phyloP scores from a whole-genome alignment of 1,284 basidiomycete species.

The Tilletia caries region DNA sequence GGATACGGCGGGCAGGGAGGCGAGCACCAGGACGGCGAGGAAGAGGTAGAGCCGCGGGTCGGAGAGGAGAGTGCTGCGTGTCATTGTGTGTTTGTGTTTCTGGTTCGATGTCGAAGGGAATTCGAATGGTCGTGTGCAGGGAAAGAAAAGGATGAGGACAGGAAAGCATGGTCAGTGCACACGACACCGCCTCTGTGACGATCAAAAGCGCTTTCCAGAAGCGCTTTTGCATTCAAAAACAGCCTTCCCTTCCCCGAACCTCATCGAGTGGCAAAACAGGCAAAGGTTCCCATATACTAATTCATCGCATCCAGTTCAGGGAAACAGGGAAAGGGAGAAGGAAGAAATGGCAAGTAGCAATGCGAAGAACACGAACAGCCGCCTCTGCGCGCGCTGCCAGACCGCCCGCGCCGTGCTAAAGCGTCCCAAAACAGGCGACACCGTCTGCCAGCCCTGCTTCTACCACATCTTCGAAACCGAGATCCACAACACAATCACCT shows the following conservation, averaged over 20 bases:
- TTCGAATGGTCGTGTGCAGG: background rate
- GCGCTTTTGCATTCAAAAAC: too few relatives aligned
- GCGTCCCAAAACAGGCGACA: conserved; percentile 93
- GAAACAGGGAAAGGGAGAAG: too few relatives aligned
- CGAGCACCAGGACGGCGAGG: conserved; percentile 1
- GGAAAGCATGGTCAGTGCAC: background rate
- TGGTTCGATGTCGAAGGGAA: background rate
- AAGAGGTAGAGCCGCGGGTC: background rate
- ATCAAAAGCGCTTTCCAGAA: too few relatives aligned
- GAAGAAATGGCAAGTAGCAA: too few relatives aligned
- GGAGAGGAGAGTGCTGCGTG: background rate
- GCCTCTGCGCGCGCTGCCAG: conserved; percentile 70
- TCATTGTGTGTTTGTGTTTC: background rate
- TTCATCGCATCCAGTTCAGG: too few relatives aligned
- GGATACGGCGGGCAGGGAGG: background rate
- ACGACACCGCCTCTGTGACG: too few relatives aligned
- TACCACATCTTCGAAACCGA: conserved; percentile 97
- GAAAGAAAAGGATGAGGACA: background rate
- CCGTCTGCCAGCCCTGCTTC: conserved; percentile 92
- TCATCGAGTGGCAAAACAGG: too few relatives aligned
- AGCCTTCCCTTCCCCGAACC: too few relatives aligned
- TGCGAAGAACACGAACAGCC: too few relatives aligned
- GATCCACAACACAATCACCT: conserved; percentile 87
- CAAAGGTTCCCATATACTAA: too few relatives aligned
- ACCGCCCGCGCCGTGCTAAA: conserved; percentile 80